Base-by-base conservation (phyloP, 2,329 filamentous ascomycete genomes). In the Hypoxylon sp. region DNA sequence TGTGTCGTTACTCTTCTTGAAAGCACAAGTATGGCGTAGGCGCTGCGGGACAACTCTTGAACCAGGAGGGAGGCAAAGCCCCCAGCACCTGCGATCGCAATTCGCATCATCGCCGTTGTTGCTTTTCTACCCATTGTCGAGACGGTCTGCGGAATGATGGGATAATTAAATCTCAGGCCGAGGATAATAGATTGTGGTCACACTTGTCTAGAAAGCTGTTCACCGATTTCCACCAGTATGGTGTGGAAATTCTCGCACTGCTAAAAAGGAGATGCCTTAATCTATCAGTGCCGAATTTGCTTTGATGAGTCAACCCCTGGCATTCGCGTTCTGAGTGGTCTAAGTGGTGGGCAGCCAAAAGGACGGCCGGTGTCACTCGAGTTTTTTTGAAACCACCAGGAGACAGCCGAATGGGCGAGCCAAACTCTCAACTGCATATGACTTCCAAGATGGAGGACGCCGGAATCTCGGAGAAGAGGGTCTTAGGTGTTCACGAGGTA, bases 11-110 rank as follows among this genome's bases (percentile, higher is more conserved):
- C 90, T 65, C 77, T 81, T 81, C 88, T 84, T 21, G 91, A 92
- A 29, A 94, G 79, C n/a, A 94, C 84, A 55, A 94, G 82, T 46
- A 93, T 84, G 53, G 89, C 85, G 76, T 93, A 89, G 48, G 86
- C 87, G 34, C 87, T 91, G 55, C 87, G 83, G 29, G 86, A 84
- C 30, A 94, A 83, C 72, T 87, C 84, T 61, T 86, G 83, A 14
- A 84, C 85, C 64, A 90, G 84, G 32, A 84, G 79, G 65, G 84
- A 82, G 58, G 87, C 87, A 58, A 90, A 79, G 55, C 86, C 86
- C 68, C 87, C 85, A 53, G 84, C 88, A 43, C 88, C 88, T 69
- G 87, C 88, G 70, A 90, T 83, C 47, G 87, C 87, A 72, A 90
- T 82, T 74, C 86, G 83, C 83, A 89, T 88, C 77, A 82, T 86